These are phyloP conservation scores for Stagonosporopsis chrysanthemi DNA, from an alignment of 2,329 filamentous ascomycete genomes.

Conservation along the genomic window DNA sequence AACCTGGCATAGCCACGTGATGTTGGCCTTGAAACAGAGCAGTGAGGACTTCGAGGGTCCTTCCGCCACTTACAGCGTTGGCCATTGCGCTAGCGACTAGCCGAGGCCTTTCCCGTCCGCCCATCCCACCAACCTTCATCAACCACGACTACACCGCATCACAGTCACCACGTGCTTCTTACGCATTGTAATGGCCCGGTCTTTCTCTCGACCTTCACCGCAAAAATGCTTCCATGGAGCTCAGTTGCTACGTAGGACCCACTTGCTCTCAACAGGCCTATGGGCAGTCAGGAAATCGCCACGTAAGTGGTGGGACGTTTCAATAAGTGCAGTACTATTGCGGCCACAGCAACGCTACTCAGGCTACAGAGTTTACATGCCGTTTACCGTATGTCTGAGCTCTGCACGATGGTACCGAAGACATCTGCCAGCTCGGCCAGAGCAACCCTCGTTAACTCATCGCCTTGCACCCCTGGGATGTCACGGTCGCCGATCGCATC, in stretches of 20 bases:
- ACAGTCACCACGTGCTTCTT: not conserved
- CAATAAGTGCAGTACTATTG: not conserved
- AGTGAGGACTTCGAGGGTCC: too few species aligned
- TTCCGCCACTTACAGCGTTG: too few species aligned
- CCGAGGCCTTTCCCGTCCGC: not conserved
- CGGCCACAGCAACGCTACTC: not conserved
- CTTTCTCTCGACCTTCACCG: not conserved
- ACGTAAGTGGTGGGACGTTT: not conserved
- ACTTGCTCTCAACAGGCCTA: not conserved
- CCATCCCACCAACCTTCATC: not conserved
- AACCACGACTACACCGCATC: conserved; percentile 15
- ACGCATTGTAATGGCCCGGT: too few species aligned
- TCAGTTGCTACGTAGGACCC: not conserved
- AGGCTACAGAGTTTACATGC: not conserved
- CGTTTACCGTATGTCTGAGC: conserved; percentile 54
- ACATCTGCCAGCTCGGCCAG: conserved; percentile 69
- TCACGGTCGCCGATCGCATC: conserved; percentile 72
- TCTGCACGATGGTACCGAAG: conserved; percentile 67
- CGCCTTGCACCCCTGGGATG: conserved; percentile 67
- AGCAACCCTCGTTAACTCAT: conserved; percentile 58
- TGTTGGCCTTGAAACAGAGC: not conserved
- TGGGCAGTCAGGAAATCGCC: not conserved
- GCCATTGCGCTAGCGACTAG: not conserved
- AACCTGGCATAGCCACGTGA: not conserved
- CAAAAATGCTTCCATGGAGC: not conserved